Conservation (phyloP, 768 basidiomycete species). For the Clitopilus passeckerianus region DNA sequence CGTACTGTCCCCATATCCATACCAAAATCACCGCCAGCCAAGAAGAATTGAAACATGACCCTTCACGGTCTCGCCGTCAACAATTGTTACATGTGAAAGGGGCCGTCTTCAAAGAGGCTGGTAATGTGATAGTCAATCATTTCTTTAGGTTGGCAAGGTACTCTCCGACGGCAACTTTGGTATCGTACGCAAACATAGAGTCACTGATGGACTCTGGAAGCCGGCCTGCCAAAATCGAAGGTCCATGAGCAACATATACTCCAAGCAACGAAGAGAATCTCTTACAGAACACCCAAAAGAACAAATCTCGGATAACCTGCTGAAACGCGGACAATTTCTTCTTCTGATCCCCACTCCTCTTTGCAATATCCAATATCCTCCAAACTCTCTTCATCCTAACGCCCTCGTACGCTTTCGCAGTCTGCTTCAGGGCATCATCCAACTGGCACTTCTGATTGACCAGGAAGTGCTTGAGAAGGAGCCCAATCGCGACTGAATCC, state of each 20-base stretch:
- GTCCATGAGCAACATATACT: too few relatives aligned
- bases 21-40: too few relatives aligned
- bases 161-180: conserved; percentile 16
- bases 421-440: conserved; percentile 11
- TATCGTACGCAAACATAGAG: conserved; percentile 19
- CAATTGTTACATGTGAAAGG: too few relatives aligned
- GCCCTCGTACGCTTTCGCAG: conserved; percentile 25
- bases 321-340: conserved; percentile 23
- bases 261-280: neutral
- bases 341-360: conserved; percentile 23
- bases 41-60: too few relatives aligned
- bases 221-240: conserved; percentile 12
- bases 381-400: conserved; percentile 27
- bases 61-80: too few relatives aligned
- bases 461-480: conserved; percentile 27
- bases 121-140: neutral
- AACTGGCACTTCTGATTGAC: conserved; percentile 5
- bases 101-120: too few relatives aligned
- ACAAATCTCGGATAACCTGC: conserved; percentile 26
- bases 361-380: conserved; percentile 26
- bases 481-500: conserved; percentile 29
- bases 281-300: conserved; percentile 27
- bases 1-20: too few relatives aligned
- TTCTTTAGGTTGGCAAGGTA: conserved; percentile 12
- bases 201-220: conserved; percentile 25